Evolutionary conservation across 306 rosid genomes (phyloP).

Genomic region (Quercus cerris): DNA sequence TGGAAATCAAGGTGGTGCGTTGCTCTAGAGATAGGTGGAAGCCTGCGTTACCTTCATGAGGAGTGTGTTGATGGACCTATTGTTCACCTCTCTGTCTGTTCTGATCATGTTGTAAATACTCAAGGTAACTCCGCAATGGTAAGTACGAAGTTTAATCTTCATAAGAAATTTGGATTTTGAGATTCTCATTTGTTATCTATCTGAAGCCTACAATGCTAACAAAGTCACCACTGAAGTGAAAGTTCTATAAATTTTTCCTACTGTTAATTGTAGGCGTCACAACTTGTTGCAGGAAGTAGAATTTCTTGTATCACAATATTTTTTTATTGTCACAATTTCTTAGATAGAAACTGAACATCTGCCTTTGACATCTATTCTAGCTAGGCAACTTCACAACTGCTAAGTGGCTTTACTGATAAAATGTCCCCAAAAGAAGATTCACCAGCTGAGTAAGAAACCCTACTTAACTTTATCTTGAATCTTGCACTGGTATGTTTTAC

Average conservation of each 20-base stretch:
- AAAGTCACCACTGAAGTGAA: neutral
- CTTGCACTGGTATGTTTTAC: no score
- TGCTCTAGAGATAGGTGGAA: constrained; percentile 23
- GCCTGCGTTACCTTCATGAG: constrained; percentile 35
- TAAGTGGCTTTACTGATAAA: constrained; percentile 14
- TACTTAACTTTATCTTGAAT: neutral
- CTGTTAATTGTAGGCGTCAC: neutral
- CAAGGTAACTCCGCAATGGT: constrained; percentile 26
- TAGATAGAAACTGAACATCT: neutral
- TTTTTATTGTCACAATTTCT: neutral
- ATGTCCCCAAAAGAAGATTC: neutral
- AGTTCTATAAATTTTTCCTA: neutral
- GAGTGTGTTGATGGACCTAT: constrained; percentile 30
- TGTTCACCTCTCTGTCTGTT: constrained; percentile 13
- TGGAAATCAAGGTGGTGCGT: constrained; percentile 30
- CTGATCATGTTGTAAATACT: neutral
- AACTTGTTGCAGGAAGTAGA: neutral
- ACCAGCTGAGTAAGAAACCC: constrained; percentile 12
- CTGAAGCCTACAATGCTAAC: neutral
- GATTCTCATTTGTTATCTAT: neutral
- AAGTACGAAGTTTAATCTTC: neutral
- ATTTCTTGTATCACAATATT: neutral
- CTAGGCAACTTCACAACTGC: constrained; percentile 8
- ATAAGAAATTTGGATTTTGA: neutral
- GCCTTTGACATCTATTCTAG: constrained; percentile 13